Evolutionary conservation across 306 rosid species (phyloP), one percentile per base, ranked within the genome.

Genomic region (Ceratonia siliqua): DNA sequence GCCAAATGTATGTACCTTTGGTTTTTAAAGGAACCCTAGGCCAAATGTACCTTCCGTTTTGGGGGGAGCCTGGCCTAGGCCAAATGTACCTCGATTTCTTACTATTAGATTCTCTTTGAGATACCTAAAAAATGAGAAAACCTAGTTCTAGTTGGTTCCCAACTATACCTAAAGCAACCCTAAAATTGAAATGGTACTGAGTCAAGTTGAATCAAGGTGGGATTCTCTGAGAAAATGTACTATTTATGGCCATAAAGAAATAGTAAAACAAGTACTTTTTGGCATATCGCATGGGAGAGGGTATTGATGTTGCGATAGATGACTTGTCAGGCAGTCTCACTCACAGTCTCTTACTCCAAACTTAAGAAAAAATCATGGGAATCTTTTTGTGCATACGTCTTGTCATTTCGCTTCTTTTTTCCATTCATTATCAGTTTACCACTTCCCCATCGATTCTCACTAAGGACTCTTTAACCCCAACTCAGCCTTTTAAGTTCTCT

Each of bases 281-380:
- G 39, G 70, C 63, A 18, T 62, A 38, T 17, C 15, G 14, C 15
- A n/a, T n/a, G n/a, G n/a, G n/a, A n/a, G 13, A 46, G 25, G 28
- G 52, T 70, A 64, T 48, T 79, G 45, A 41, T 73, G 70, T n/a
- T 41, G 67, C 11, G n/a, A n/a, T n/a, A 8, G 72, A 58, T 62
- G 87, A 86, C 85, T 75, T 28, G 55, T 75, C 72, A 50, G 70
- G 15, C 71, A 79, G 58, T 79, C 82, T 67, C 78, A 70, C 83
- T 82, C 53, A 41, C 59, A 55, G 52, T 63, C 78, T 27, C 32
- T 4, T 35, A 22, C 33, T 13, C 42, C 24, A 10, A 12, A 33
- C 62, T 24, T 42, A 50, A 66, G 79, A 77, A 72, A 68, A 64
- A 81, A 30, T 48, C 4, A 45, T 5, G 64, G 64, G 82, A 73